A percentile compares a stretch with the other conserved stretches of the same genome.
Evolutionary conservation across 1,284 basidiomycete genomes (phyloP).

Genomic region (Cryptococcus depauperatus): DNA sequence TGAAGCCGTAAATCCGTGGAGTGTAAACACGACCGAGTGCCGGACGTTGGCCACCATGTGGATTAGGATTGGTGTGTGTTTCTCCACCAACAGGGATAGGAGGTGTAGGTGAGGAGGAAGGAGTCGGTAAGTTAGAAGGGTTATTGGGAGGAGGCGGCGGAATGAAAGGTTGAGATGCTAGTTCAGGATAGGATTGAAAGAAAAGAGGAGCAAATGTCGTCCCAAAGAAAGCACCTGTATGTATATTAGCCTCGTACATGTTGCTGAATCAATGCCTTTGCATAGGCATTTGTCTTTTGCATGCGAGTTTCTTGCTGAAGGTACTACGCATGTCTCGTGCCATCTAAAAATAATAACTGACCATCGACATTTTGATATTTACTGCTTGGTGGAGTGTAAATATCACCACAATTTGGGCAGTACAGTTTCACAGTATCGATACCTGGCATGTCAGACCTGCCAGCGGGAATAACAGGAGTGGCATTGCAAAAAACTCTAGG

Average conservation of each 20-base stretch:
- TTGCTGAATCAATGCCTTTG: no score
- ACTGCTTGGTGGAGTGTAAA: constrained; percentile 90
- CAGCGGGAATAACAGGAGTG: constrained; percentile 87
- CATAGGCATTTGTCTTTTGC: no score
- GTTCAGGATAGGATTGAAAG: constrained; percentile 92
- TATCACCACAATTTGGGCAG: constrained; percentile 97
- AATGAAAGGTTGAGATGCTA: constrained; percentile 80
- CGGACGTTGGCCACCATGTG: constrained; percentile 65
- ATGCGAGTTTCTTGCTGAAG: not conserved
- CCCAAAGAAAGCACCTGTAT: constrained; percentile 90
- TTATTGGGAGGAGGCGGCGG: constrained; percentile 44
- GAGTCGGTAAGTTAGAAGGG: constrained; percentile 7
- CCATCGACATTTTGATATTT: constrained; percentile 95
- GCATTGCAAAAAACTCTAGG: constrained; percentile 90
- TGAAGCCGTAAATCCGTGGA: constrained; percentile 81
- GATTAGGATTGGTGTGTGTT: constrained; percentile 58
- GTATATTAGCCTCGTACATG: not conserved
- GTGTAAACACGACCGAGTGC: constrained; percentile 79
- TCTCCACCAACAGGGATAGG: constrained; percentile 23
- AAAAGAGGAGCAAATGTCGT: constrained; percentile 96
- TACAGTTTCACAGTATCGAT: constrained; percentile 97
- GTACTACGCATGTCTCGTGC: not conserved
- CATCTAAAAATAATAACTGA: constrained; percentile 41
- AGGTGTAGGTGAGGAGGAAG: constrained; percentile 14
- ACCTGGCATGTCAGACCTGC: constrained; percentile 92